Percentiles rank a stretch among this genome's conserved stretches.
Evolutionary conservation across 1,284 basidiomycete genomes (phyloP).

Genomic region (Naganishia liquefaciens): DNA sequence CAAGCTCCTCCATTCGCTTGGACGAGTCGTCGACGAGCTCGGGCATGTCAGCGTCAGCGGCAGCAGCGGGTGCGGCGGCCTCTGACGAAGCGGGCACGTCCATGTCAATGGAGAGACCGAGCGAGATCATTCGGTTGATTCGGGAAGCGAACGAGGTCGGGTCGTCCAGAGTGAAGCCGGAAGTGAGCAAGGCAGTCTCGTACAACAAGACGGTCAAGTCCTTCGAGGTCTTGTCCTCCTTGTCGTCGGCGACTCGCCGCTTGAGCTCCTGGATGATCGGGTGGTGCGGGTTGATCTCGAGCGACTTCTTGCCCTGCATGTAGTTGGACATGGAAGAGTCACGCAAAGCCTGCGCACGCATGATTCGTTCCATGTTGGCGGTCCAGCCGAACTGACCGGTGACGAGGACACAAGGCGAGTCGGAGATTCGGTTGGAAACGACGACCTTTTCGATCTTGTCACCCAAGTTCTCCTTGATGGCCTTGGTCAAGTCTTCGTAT

Average conservation of each 20-base stretch:
- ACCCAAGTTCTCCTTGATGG: conserved; percentile 97
- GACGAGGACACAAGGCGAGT: conserved; percentile 94
- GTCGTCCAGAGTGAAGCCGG: conserved; percentile 92
- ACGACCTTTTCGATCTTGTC: conserved; percentile 99
- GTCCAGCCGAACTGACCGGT: conserved; percentile 99
- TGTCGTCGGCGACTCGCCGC: conserved; percentile 92
- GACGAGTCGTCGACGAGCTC: conserved; percentile 50
- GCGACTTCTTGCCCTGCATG: conserved; percentile 99
- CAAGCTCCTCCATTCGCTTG: conserved; percentile 57
- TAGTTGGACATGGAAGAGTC: conserved; percentile 98
- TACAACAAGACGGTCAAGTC: conserved; percentile 94
- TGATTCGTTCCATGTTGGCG: conserved; percentile 99
- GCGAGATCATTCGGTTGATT: conserved; percentile 94
- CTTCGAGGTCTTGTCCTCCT: conserved; percentile 96
- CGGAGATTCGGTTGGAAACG: conserved; percentile 94
- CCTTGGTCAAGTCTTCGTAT: conserved; percentile 86
- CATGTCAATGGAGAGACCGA: conserved; percentile 60
- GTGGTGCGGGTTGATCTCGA: conserved; percentile 95
- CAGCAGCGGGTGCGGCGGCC: conserved; percentile 40
- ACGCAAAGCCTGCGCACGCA: conserved; percentile 97
- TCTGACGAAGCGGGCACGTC: conserved; percentile 39
- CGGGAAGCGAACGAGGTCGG: conserved; percentile 93
- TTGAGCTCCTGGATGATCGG: conserved; percentile 95
- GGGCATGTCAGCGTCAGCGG: conserved; percentile 42
- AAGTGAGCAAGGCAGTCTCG: conserved; percentile 91